Evolutionary conservation across 2,329 filamentous ascomycete species (phyloP).

Genomic region (Aspergillus melleus): DNA sequence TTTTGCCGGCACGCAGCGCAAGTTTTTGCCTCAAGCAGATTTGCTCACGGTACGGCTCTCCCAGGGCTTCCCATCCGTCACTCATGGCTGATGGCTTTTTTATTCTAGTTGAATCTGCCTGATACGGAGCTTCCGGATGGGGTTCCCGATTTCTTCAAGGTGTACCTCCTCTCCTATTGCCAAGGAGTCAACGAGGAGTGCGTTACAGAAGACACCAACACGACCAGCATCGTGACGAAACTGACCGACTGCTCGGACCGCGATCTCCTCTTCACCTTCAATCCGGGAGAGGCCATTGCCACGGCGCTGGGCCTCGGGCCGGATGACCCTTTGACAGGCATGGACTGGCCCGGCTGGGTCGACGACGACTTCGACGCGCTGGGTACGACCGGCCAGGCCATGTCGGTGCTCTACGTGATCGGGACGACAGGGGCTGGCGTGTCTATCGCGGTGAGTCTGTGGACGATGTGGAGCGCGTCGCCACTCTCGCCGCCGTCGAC

Average conservation of each 20-base stretch:
- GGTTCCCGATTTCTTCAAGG: background rate
- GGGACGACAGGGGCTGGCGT: background rate
- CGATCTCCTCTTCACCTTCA: too few species aligned
- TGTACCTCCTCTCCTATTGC: background rate
- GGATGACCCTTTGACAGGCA: too few species aligned
- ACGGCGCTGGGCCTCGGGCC: too few species aligned
- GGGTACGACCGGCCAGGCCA: too few species aligned
- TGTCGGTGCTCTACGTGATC: too few species aligned
- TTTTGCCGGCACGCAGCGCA: background rate
- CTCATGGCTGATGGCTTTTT: background rate
- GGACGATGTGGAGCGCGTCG: background rate
- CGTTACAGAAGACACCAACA: background rate
- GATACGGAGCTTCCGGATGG: background rate
- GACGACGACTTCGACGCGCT: too few species aligned
- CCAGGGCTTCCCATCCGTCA: background rate
- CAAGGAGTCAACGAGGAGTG: background rate
- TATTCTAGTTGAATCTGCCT: background rate
- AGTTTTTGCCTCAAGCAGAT: background rate
- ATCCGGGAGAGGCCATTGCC: too few species aligned
- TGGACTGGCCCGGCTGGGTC: too few species aligned
- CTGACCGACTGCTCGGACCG: too few species aligned
- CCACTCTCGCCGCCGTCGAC: background rate
- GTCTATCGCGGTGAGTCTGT: background rate
- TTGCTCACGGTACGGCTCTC: background rate
- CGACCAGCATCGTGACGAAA: too few species aligned